Conservation (phyloP, 495 filamentous ascomycete species). For the Xylaria cubensis region DNA sequence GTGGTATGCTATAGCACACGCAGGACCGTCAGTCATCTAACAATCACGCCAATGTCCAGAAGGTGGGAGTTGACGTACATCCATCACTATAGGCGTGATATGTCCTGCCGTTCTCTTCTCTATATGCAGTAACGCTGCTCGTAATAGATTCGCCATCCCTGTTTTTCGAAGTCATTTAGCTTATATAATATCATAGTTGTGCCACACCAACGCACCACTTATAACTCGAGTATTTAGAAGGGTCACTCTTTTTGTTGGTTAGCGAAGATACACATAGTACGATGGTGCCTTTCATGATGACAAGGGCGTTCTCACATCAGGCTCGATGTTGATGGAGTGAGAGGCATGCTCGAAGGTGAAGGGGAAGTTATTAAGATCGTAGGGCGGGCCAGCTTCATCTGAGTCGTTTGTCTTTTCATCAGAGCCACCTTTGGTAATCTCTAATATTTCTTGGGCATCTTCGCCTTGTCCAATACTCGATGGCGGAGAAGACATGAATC, state of each 20-base stretch:
- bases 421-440: not conserved
- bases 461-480: slow-evolving; percentile 7
- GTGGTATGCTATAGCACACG: slow-evolving; percentile 52
- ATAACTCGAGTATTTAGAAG: slow-evolving; percentile 13
- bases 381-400: not conserved
- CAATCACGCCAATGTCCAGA: not conserved
- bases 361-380: slow-evolving; percentile 32
- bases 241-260: slow-evolving; percentile 15
- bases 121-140: slow-evolving; percentile 53
- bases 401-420: not conserved
- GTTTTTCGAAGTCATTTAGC: not conserved
- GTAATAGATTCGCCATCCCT: slow-evolving; percentile 46
- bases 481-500: slow-evolving; percentile 10
- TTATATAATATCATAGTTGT: not conserved
- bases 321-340: slow-evolving; percentile 34
- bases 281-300: slow-evolving; percentile 13
- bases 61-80: slow-evolving; percentile 32
- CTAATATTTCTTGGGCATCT: not conserved
- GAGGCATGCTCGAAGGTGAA: slow-evolving; percentile 46
- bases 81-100: slow-evolving; percentile 64
- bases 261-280: not conserved
- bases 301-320: slow-evolving; percentile 35
- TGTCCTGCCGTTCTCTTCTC: slow-evolving; percentile 66
- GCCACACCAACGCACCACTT: slow-evolving; percentile 21
- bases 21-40: slow-evolving; percentile 25